Evolutionary conservation across 192 early-diverging fungal genomes (phyloP).

Genomic region (Powellomyces hirtus): DNA sequence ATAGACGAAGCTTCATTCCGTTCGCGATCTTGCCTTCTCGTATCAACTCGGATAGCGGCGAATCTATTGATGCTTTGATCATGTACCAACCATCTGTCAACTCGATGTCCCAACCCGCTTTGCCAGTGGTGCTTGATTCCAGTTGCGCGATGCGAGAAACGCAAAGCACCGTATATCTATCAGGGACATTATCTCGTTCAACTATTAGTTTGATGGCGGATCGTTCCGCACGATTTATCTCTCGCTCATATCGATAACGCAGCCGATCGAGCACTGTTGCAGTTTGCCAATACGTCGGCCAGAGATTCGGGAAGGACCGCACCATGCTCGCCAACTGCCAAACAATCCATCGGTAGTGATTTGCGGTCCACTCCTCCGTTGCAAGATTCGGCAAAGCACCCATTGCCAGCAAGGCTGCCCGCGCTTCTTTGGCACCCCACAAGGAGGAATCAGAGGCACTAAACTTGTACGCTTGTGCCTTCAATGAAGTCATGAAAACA

Average conservation of each 20-base stretch:
- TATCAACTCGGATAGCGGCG: conserved; percentile 35
- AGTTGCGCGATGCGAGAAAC: conserved; percentile 48
- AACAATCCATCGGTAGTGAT: conserved; percentile 69
- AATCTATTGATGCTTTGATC: conserved; percentile 55
- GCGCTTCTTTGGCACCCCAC: conserved; percentile 55
- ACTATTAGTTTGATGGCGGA: conserved; percentile 63
- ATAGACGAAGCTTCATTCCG: conserved; percentile 63
- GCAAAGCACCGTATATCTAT: conserved; percentile 58
- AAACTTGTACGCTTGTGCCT: background rate
- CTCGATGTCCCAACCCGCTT: conserved; percentile 29
- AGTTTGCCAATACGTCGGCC: conserved; percentile 39
- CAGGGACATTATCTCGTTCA: conserved; percentile 60
- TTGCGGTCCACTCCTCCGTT: conserved; percentile 50
- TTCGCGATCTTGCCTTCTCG: conserved; percentile 41
- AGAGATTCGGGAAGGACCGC: conserved; percentile 49
- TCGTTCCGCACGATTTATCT: conserved; percentile 60
- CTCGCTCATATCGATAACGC: conserved; percentile 58
- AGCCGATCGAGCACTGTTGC: conserved; percentile 52
- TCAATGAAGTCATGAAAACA: background rate
- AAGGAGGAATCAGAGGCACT: background rate
- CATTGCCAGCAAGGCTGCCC: conserved; percentile 31
- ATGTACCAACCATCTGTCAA: conserved; percentile 77
- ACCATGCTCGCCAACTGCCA: conserved; percentile 70
- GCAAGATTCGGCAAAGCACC: conserved; percentile 40
- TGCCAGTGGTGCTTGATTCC: background rate